Percentiles rank a stretch among this genome's conserved stretches.
These are phyloP conservation scores for Polytrichum formosum DNA, from an alignment of 225 moss, liverwort and hornwort species.

Conservation along the genomic window DNA sequence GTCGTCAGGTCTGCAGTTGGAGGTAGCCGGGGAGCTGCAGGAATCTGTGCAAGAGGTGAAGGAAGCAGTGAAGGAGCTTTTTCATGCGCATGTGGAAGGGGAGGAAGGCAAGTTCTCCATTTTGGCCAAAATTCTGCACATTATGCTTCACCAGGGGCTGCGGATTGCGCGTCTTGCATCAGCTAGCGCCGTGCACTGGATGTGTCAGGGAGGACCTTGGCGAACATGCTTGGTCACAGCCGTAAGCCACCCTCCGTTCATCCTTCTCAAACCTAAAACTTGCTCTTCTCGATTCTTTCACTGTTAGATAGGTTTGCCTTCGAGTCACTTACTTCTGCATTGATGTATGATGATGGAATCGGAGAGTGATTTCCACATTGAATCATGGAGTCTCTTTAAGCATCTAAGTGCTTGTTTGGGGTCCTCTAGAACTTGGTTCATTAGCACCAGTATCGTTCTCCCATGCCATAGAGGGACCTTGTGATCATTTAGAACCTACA, in stretches of 20 bases:
- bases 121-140: not conserved
- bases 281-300: not conserved
- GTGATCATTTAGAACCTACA: too few species aligned
- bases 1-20: too few species aligned
- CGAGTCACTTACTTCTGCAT: not conserved
- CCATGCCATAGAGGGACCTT: too few species aligned
- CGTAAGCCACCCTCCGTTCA: slow-evolving; percentile 27
- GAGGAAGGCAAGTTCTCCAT: not conserved
- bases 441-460: too few species aligned
- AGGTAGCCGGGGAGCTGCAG: not conserved
- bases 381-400: not conserved
- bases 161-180: not conserved
- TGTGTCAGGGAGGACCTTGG: slow-evolving; percentile 53
- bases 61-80: not conserved
- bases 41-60: not conserved
- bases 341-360: too few species aligned
- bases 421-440: not conserved
- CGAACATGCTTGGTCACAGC: slow-evolving; percentile 53
- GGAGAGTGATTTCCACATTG: too few species aligned
- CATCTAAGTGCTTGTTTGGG: not conserved
- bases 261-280: not conserved
- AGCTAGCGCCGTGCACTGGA: slow-evolving; percentile 43
- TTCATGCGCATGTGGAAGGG: not conserved
- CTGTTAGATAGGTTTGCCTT: not conserved
- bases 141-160: not conserved